Evolutionary conservation across 441 rosid species (phyloP).

Genomic region (Hura crepitans): DNA sequence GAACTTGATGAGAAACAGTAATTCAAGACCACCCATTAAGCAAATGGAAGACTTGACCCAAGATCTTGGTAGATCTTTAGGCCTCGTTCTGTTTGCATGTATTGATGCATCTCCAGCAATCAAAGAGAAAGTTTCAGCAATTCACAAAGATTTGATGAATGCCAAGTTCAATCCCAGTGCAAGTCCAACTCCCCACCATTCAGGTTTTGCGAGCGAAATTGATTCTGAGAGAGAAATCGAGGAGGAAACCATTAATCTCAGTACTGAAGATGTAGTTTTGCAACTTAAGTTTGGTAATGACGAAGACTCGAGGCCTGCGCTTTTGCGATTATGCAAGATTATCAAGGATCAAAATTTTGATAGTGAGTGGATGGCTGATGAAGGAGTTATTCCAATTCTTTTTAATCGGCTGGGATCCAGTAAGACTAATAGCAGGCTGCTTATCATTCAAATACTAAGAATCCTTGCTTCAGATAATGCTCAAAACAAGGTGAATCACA

Average conservation of each 20-base stretch:
- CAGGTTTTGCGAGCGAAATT: conserved; percentile 29
- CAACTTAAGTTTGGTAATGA: conserved; percentile 56
- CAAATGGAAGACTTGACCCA: conserved; percentile 40
- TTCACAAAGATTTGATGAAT: conserved; percentile 58
- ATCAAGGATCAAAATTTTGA: conserved; percentile 28
- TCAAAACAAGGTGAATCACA: conserved; percentile 46
- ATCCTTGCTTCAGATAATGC: conserved; percentile 35
- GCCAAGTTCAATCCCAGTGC: conserved; percentile 29
- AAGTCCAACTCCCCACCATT: conserved; percentile 25
- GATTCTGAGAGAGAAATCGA: conserved; percentile 42
- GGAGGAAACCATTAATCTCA: conserved; percentile 39
- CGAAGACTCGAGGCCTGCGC: conserved; percentile 41
- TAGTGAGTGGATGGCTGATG: conserved; percentile 46
- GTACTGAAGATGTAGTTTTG: conserved; percentile 42
- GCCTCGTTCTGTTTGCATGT: conserved; percentile 55
- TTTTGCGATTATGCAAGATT: conserved; percentile 31
- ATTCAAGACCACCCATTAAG: conserved; percentile 29
- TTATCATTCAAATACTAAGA: conserved; percentile 40
- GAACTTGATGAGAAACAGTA: conserved; percentile 30
- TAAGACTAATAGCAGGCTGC: conserved; percentile 38
- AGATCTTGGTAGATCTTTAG: conserved; percentile 67
- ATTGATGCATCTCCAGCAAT: conserved; percentile 37
- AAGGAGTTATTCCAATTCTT: conserved; percentile 39
- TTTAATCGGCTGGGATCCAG: conserved; percentile 39
- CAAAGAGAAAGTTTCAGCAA: conserved; percentile 36